These are phyloP conservation scores for Telopea speciosissima DNA, from an alignment of 177 flowering plant species.

Conservation along the genomic window DNA sequence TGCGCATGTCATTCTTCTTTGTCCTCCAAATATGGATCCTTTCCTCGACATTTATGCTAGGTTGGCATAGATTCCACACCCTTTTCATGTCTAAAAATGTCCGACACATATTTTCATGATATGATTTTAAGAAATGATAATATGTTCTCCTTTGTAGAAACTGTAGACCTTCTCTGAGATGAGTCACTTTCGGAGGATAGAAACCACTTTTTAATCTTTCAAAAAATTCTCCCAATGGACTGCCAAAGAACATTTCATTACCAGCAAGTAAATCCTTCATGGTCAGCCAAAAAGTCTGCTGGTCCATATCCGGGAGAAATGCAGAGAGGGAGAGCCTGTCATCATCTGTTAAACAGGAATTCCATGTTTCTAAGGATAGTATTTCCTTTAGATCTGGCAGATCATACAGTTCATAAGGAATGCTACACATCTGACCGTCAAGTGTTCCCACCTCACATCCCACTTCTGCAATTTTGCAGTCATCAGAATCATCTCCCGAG, in stretches of 20 bases:
- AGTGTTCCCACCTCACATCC: conserved; percentile 29
- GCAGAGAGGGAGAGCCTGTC: conserved; percentile 33
- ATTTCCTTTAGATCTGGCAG: conserved; percentile 31
- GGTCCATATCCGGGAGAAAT: conserved; percentile 37
- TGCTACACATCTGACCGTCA: conserved; percentile 28
- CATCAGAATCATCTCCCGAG: conserved; percentile 23
- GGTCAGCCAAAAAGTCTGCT: conserved; percentile 33
- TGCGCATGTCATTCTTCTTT: conserved; percentile 12
- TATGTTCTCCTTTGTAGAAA: conserved; percentile 23
- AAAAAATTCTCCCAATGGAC: conserved; percentile 25
- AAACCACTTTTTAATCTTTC: conserved; percentile 30
- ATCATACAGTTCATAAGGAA: conserved; percentile 37
- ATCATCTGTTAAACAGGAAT: conserved; percentile 32
- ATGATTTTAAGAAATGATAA: conserved; percentile 22
- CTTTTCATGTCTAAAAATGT: conserved; percentile 26
- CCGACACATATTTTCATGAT: conserved; percentile 26
- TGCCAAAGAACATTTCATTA: conserved; percentile 26
- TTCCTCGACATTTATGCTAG: conserved; percentile 13
- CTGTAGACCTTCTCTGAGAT: conserved; percentile 22
- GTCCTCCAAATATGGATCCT: conserved; percentile 24
- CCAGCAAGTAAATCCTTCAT: conserved; percentile 34
- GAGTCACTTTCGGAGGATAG: conserved; percentile 26
- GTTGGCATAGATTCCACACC: conserved; percentile 25
- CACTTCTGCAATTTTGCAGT: conserved; percentile 13
- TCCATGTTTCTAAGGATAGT: conserved; percentile 36